phyloP scores from a whole-genome alignment of 768 basidiomycete genomes.

The Boletus reticuloceps region DNA sequence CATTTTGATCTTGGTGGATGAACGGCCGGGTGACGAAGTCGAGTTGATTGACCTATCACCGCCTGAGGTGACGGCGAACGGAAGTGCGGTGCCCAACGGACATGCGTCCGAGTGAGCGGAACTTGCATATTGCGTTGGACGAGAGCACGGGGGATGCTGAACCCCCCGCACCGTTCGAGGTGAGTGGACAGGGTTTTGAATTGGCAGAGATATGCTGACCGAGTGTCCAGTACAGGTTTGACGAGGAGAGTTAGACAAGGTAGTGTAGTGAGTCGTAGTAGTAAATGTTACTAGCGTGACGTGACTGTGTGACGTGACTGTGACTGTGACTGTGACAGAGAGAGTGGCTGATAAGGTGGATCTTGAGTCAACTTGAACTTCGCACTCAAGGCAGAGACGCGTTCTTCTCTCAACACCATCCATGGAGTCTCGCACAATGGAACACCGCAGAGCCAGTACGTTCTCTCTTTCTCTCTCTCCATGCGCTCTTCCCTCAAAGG shows the following conservation, averaged over 20 bases:
- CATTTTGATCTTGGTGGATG: slow-evolving; percentile 80
- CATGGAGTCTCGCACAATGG: slow-evolving; percentile 68
- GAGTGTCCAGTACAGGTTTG: slow-evolving; percentile 68
- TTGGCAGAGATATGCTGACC: slow-evolving; percentile 17
- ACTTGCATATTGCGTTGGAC: slow-evolving; percentile 64
- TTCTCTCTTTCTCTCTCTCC: slow-evolving; percentile 7
- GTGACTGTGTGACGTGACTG: slow-evolving; percentile 20
- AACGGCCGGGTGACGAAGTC: slow-evolving; percentile 62
- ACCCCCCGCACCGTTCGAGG: slow-evolving; percentile 82
- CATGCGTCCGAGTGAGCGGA: slow-evolving; percentile 19
- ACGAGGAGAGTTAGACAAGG: slow-evolving; percentile 46
- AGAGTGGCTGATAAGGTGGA: slow-evolving; percentile 25
- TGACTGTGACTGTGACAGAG: slow-evolving; percentile 18
- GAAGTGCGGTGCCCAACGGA: slow-evolving; percentile 30
- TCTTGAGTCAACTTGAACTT: not conserved
- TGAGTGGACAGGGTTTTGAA: slow-evolving; percentile 35
- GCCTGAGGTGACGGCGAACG: slow-evolving; percentile 23
- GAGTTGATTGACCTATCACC: slow-evolving; percentile 69
- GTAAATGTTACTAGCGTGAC: not conserved
- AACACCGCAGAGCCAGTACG: slow-evolving; percentile 71
- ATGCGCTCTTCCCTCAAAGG: slow-evolving; percentile 24
- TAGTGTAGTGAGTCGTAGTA: not conserved
- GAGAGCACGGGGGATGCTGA: slow-evolving; percentile 71
- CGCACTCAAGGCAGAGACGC: slow-evolving; percentile 14
- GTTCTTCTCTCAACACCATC: slow-evolving; percentile 7